Conservation (phyloP, 805 yeast species). For the Ogataea ganodermae region DNA sequence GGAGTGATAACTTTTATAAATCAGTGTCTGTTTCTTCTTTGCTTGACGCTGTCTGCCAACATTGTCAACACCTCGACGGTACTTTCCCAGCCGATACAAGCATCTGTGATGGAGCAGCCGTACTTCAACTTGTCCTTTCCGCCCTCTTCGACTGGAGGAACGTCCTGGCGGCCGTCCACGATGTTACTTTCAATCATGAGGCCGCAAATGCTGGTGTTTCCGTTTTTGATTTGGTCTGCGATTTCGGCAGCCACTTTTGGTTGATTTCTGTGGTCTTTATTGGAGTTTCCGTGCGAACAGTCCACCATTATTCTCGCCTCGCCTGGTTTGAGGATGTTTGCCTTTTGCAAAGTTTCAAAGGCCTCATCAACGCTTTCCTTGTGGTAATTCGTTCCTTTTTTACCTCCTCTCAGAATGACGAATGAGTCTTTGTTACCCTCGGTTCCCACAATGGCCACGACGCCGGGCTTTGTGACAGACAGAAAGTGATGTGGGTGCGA, state of each 20-base stretch:
- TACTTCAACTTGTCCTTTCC: slow-evolving; percentile 79
- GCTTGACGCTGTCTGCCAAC: slow-evolving; percentile 77
- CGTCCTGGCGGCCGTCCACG: slow-evolving; percentile 90
- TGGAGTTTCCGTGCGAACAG: slow-evolving; percentile 96
- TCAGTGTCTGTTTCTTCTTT: slow-evolving; percentile 55
- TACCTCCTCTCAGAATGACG: slow-evolving; percentile 94
- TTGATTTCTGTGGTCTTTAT: slow-evolving; percentile 88
- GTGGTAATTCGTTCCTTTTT: slow-evolving; percentile 88
- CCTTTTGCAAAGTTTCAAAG: slow-evolving; percentile 55
- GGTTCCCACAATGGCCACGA: slow-evolving; percentile 94
- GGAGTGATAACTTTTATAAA: too few species aligned
- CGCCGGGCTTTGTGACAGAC: slow-evolving; percentile 93
- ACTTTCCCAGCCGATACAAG: slow-evolving; percentile 89
- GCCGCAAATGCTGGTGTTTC: slow-evolving; percentile 81
- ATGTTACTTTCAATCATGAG: slow-evolving; percentile 96
- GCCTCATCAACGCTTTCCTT: slow-evolving; percentile 69
- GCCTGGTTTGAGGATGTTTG: slow-evolving; percentile 39
- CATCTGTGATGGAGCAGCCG: slow-evolving; percentile 97
- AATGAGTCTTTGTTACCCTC: slow-evolving; percentile 91
- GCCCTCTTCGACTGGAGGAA: slow-evolving; percentile 64
- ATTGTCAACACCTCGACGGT: slow-evolving; percentile 71
- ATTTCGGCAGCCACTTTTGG: slow-evolving; percentile 81
- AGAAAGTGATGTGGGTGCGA: slow-evolving; percentile 91
- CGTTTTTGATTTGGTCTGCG: slow-evolving; percentile 75
- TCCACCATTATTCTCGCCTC: slow-evolving; percentile 86